Percentiles rank a stretch among this genome's conserved stretches.
Conservation (phyloP, 257 asterid genomes). For the Cinchona pubescens region DNA sequence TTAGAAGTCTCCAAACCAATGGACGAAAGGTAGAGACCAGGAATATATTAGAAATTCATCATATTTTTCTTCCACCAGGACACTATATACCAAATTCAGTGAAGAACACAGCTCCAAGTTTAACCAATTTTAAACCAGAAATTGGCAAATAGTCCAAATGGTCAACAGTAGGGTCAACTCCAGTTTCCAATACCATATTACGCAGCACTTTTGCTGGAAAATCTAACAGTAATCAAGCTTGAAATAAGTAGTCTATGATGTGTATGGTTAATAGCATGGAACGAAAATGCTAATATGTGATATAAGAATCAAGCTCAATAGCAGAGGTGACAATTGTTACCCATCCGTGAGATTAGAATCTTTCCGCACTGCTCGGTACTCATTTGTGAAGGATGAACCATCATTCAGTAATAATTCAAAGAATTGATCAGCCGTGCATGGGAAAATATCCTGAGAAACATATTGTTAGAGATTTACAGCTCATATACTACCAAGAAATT, state of each 20-base stretch:
- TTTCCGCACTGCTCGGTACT: slow-evolving; percentile 66
- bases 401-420: slow-evolving; percentile 68
- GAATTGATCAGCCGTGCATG: slow-evolving; percentile 82
- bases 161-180: background rate
- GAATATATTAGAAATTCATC: background rate
- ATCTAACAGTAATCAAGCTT: background rate
- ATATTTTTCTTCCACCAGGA: background rate
- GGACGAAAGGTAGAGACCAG: background rate
- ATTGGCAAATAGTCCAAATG: background rate
- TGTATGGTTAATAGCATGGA: too few species aligned
- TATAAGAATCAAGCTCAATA: background rate
- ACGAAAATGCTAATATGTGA: background rate
- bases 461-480: slow-evolving; percentile 9
- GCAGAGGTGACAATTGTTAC: slow-evolving; percentile 19
- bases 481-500: background rate
- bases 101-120: background rate
- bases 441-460: slow-evolving; percentile 64
- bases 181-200: background rate
- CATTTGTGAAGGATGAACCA: slow-evolving; percentile 72
- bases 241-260: background rate
- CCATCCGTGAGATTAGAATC: slow-evolving; percentile 74
- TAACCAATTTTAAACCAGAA: background rate
- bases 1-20: background rate
- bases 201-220: background rate
- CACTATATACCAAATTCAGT: background rate